Evolutionary conservation across 2,329 filamentous ascomycete genomes (phyloP), one percentile per base, ranked within the genome.

Genomic region (Calonectria crousiana): DNA sequence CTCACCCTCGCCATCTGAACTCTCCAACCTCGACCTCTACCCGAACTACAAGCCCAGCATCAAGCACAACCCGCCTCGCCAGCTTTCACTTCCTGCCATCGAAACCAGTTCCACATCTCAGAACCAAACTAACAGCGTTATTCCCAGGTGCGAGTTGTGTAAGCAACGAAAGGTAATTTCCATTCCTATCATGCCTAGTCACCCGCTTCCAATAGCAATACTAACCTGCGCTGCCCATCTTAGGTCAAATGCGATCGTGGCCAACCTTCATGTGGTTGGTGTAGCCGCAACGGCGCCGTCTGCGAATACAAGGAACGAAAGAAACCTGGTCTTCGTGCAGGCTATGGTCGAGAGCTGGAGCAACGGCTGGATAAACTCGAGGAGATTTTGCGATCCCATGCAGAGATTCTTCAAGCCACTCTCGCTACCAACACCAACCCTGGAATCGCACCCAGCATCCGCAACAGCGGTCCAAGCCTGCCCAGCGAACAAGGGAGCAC

Each of bases 241-340:
- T 79, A 92, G 91, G 92, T 93, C 34, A 94, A 94, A 89, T 94
- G 93, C 84, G 94, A 96, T 84, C 91, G 94, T 44, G 92, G 92
- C 6, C 93, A 95, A 79, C 94, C 94, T 2, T 91, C 92, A 8
- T 93, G 92, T 79, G 91, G 92, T 65, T 93, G 92, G 92, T 93
- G 92, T 79, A 90, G 85, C 76, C 90, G 91, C 72, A 93, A 93
- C 83, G 88, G 88, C 38, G 90, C 90, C 36, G 82, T 85, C 23
- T 93, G 92, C 84, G 92, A 93, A 81, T 93, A 93, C 84, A 93
- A 92, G 80, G 92, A 93, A 80, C 88, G 92, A 69, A 93, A 93
- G 84, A 93, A 93, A 80, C 92, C 92, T 11, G 92, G 92, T 0
- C 83, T 93, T 16, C 87, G 91, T 67, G 92, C 92, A 41, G 92